Evolutionary conservation across 768 basidiomycete species (phyloP).

Genomic region (Suillus tomentosus): DNA sequence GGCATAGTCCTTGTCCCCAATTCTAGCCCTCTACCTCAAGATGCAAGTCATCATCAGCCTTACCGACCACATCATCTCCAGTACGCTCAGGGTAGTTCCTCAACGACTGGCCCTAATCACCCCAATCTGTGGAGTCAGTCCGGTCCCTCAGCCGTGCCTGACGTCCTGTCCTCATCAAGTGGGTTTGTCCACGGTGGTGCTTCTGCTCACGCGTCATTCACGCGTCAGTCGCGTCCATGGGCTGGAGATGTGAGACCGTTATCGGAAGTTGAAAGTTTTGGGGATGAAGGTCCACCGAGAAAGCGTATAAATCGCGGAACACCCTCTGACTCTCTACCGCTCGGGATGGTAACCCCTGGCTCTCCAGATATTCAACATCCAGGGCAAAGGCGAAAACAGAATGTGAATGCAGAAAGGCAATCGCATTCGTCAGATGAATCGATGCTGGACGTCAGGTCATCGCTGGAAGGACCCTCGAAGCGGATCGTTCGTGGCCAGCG

Average conservation of each 20-base stretch:
- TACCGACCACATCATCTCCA: slow-evolving; percentile 43
- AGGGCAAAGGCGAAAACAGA: slow-evolving; percentile 48
- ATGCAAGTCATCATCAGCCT: slow-evolving; percentile 36
- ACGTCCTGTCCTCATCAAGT: slow-evolving; percentile 62
- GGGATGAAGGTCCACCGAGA: slow-evolving; percentile 65
- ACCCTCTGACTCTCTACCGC: slow-evolving; percentile 35
- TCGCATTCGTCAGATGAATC: slow-evolving; percentile 75
- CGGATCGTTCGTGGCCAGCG: slow-evolving; percentile 57
- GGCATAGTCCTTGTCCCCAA: slow-evolving; percentile 73
- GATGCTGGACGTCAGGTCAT: slow-evolving; percentile 47
- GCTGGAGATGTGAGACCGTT: slow-evolving; percentile 39
- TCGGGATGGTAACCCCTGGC: slow-evolving; percentile 35
- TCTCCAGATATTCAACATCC: slow-evolving; percentile 63
- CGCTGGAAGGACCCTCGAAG: slow-evolving; percentile 46
- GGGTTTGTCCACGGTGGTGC: slow-evolving; percentile 50
- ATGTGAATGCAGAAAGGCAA: slow-evolving; percentile 39
- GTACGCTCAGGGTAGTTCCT: slow-evolving; percentile 44
- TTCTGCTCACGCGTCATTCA: slow-evolving; percentile 53
- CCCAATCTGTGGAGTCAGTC: slow-evolving; percentile 40
- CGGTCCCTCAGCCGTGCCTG: slow-evolving; percentile 36
- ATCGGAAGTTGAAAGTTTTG: slow-evolving; percentile 39
- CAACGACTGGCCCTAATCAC: slow-evolving; percentile 41
- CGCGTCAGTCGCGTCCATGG: slow-evolving; percentile 39
- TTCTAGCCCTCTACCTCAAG: slow-evolving; percentile 63
- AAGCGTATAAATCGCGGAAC: slow-evolving; percentile 66